Evolutionary conservation across 495 filamentous ascomycete species (phyloP), one percentile per base, ranked within the genome.

Genomic region (Apodospora peruviana): DNA sequence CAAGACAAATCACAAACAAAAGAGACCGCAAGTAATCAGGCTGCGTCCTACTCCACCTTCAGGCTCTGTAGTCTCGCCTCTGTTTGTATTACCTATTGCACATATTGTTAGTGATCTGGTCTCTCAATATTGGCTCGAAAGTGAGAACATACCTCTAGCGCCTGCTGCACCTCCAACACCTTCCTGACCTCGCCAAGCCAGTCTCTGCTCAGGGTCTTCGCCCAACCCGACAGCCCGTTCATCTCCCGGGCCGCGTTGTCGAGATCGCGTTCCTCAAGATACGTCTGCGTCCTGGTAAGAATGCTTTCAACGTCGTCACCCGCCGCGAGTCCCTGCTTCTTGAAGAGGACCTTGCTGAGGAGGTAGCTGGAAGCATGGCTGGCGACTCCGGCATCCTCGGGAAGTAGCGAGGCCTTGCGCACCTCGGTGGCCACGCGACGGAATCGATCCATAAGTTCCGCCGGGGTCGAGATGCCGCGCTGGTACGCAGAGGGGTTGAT

Each of bases 221-320:
- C 90, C 93, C 94, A 97, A 19, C 93, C 93, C 47, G 80, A 75
- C 43, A 98, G 73, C 17, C 79, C 79, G 63, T 96, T 97, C 87
- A 97, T 91, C 75, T 98, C 93, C 53, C 94, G 77, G 7, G 91
- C 90, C 34, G 93, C 93, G 41, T 76, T 84, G 61, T 98, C 94
- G 25, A 98, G 69, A 57, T 94, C 80, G 23, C 93, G 94, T 69
- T 96, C 87, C 70, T 97, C 90, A 11, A 98, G 74, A 55, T 86
- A 77, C 3, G 79, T 90, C 69, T 96, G 90, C 2, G 93, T 89
- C 47, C 93, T 75, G 2, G 87, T 84, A 11, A 98, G 79, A 52
- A 96, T 82, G 61, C 89, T 95, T 76, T 97, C 93, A 18, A 97
- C 91, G 62, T 98, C 93, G 56, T 93, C 82, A 20, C 94, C 91